Conservation (phyloP, 208 protist species). For the Leishmania tropica region DNA sequence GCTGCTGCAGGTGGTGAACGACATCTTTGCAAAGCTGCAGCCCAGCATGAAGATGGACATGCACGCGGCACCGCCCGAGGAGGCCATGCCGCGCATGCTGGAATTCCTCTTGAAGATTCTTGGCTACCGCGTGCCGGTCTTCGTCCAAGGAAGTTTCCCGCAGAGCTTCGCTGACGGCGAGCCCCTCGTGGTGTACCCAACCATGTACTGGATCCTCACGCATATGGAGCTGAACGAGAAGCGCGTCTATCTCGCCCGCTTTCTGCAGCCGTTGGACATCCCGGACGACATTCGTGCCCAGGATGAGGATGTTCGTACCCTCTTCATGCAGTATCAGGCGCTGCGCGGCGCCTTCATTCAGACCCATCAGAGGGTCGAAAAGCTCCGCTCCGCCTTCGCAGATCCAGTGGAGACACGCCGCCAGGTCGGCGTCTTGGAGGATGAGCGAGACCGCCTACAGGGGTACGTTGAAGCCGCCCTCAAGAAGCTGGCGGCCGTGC, state of each 20-base stretch:
- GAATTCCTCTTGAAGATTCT: slow-evolving; percentile 87
- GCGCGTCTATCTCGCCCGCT: slow-evolving; percentile 90
- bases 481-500: slow-evolving; percentile 70
- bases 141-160: slow-evolving; percentile 73
- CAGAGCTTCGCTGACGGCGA: slow-evolving; percentile 77
- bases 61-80: slow-evolving; percentile 39
- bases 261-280: slow-evolving; percentile 86
- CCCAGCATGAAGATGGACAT: slow-evolving; percentile 71
- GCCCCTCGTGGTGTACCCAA: slow-evolving; percentile 86
- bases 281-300: slow-evolving; percentile 84
- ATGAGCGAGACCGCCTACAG: slow-evolving; percentile 75
- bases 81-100: slow-evolving; percentile 61
- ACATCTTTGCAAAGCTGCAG: slow-evolving; percentile 83
- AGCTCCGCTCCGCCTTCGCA: slow-evolving; percentile 63
- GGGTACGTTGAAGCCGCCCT: slow-evolving; percentile 74
- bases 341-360: slow-evolving; percentile 81
- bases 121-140: slow-evolving; percentile 77
- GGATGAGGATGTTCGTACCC: slow-evolving; percentile 86
- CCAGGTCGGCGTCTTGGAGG: slow-evolving; percentile 71
- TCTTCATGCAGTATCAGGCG: slow-evolving; percentile 87
- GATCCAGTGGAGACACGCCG: slow-evolving; percentile 80
- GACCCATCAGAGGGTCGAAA: slow-evolving; percentile 83
- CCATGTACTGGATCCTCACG: slow-evolving; percentile 88
- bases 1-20: slow-evolving; percentile 85
- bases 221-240: slow-evolving; percentile 89